Evolutionary conservation across 495 filamentous ascomycete species (phyloP).

Genomic region (Penicillium pancosmium): DNA sequence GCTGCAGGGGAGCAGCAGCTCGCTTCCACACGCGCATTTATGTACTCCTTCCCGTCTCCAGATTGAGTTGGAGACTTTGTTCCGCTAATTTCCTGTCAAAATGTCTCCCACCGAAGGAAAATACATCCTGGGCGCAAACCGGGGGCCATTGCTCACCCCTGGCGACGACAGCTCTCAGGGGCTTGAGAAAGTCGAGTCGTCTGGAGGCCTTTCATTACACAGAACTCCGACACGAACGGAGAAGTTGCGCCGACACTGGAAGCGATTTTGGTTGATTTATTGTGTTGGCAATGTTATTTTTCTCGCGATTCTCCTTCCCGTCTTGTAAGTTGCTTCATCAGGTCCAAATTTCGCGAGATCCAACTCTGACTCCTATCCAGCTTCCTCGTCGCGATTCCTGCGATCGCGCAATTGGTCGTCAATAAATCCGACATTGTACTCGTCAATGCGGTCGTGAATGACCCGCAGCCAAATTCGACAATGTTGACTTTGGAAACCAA

Average conservation of each 20-base stretch:
- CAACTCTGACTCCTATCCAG: conserved; percentile 19
- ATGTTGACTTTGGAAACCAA: conserved; percentile 35
- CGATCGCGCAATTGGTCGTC: conserved; percentile 44
- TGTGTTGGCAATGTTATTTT: conserved; percentile 39
- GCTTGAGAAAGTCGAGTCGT: conserved; percentile 12
- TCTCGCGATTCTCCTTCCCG: conserved; percentile 40
- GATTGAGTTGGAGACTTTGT: conserved; percentile 4
- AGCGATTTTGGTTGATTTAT: conserved; percentile 45
- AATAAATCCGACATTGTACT: conserved; percentile 38
- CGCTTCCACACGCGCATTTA: conserved; percentile 1
- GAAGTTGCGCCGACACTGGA: conserved; percentile 36
- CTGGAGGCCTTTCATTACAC: conserved; percentile 14
- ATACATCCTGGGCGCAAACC: conserved; percentile 15
- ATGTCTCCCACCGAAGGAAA: conserved; percentile 12
- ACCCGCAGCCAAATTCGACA: conserved; percentile 37
- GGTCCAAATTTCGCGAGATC: neutral
- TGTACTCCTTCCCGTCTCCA: neutral
- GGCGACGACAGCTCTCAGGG: conserved; percentile 6
- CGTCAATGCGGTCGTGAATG: conserved; percentile 31
- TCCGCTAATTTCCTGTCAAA: neutral
- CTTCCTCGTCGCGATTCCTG: conserved; percentile 45
- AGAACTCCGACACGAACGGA: conserved; percentile 15
- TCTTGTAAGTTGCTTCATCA: conserved; percentile 27
- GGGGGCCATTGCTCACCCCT: conserved; percentile 18
- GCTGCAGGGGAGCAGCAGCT: conserved; percentile 2